Base-by-base conservation (phyloP, 257 asterid genomes). In the Solanum chilense region DNA sequence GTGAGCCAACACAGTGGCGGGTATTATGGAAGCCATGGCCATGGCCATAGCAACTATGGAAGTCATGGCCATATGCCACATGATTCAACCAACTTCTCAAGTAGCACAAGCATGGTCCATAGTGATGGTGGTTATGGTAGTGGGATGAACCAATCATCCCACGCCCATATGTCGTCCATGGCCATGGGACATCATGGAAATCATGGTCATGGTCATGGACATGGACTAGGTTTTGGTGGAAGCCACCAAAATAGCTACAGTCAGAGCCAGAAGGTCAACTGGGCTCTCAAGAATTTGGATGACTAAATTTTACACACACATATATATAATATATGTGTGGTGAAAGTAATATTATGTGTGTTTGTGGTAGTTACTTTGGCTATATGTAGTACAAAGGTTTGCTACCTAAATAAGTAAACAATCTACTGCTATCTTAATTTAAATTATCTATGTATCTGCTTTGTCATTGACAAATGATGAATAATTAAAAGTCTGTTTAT, bases 271-370 rank as follows among this genome's bases (percentile, higher is more conserved):
- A 86, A 75, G 39, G 1, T 18, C 62, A 74, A 45, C 21, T 88
- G 91, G 90, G 81, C 83, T 31, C 52, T 35, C 29, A 90, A 78
- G 89, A 84, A 85, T 37, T 39, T 86, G 58, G 91, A 89, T 29
- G 88, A 89, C 25, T 89, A 69, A 85, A 82, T 29, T 68, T 66
- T 18, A 15, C 25, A 76, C 18, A 20, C 12, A 73, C 6, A 73
- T 35, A 35, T 69, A 35, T 37, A 39, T 39, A 7, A 39, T 39
- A 39, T 39, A 49, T 20, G 8, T 77, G 83, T 16, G 66, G 66
- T 15, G 42, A 27, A 78, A 78, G 25, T 78, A 21, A 45, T 45
- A 4, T 10, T 62, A 25, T 78, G 84, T 77, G 84, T 78, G 42
- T 25, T 25, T 44, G 11, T 29, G 66, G 74, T 23, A 74, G 1